A percentile compares a stretch with the other conserved stretches of the same genome.
These are phyloP conservation scores for Leonotis leonurus DNA, from an alignment of 257 asterid species.

Conservation along the genomic window DNA sequence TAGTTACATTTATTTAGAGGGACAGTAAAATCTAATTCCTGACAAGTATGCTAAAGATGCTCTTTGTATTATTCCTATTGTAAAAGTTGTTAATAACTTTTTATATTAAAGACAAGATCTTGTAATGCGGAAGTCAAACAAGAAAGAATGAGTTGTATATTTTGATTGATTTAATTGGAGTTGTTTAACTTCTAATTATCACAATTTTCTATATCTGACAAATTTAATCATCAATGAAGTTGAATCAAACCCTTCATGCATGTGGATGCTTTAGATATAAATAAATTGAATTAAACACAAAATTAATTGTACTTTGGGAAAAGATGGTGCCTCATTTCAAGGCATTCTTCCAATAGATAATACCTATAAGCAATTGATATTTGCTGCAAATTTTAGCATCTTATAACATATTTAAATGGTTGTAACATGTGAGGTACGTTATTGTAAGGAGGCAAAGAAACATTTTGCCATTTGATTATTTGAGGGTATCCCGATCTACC, in stretches of 20 bases:
- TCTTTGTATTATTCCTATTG: slow-evolving; percentile 15
- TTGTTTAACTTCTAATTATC: background rate
- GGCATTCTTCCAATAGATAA: slow-evolving; percentile 17
- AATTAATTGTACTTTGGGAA: slow-evolving; percentile 30
- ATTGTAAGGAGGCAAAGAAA: slow-evolving; percentile 27
- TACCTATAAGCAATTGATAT: background rate
- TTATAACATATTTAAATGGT: slow-evolving; percentile 20
- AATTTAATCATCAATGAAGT: slow-evolving; percentile 26
- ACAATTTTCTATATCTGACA: slow-evolving; percentile 16
- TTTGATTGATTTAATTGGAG: slow-evolving; percentile 12
- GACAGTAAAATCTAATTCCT: slow-evolving; percentile 22
- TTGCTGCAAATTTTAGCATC: slow-evolving; percentile 25
- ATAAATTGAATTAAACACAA: slow-evolving; percentile 4
- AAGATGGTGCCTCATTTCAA: slow-evolving; percentile 25
- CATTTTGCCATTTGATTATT: slow-evolving; percentile 22
- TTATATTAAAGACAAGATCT: slow-evolving; percentile 34
- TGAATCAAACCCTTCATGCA: slow-evolving; percentile 25
- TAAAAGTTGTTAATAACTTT: background rate
- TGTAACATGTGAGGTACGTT: slow-evolving; percentile 37
- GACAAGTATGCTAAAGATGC: slow-evolving; percentile 23
- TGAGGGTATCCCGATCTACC: slow-evolving; percentile 6
- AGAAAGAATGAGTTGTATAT: slow-evolving; percentile 19
- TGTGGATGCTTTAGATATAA: slow-evolving; percentile 28
- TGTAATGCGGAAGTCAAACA: slow-evolving; percentile 46
- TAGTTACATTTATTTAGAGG: slow-evolving; percentile 1